phyloP scores from a whole-genome alignment of 495 filamentous ascomycete species.

The Tuber brumale region DNA sequence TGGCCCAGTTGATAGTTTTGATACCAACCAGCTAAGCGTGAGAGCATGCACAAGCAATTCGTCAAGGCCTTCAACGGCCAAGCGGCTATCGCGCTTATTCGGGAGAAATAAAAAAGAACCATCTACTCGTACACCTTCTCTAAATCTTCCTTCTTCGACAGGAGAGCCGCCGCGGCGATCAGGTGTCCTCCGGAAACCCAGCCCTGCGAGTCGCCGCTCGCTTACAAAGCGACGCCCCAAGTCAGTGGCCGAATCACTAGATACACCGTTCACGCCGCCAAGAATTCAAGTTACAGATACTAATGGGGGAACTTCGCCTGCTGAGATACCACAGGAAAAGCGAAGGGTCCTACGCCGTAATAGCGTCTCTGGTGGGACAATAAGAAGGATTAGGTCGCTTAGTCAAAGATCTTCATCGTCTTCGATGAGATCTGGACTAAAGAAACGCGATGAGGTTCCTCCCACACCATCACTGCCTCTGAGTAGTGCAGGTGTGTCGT shows the following conservation, averaged over 20 bases:
- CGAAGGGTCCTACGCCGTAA: slow-evolving; percentile 22
- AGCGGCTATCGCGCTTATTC: slow-evolving; percentile 15
- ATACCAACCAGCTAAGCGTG: slow-evolving; percentile 8
- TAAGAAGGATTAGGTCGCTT: slow-evolving; percentile 12
- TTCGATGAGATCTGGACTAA: neutral
- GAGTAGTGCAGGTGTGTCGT: neutral
- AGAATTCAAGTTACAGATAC: slow-evolving; percentile 39
- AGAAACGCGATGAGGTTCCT: neutral
- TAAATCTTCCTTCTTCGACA: neutral
- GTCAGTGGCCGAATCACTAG: neutral
- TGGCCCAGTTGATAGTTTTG: slow-evolving; percentile 24
- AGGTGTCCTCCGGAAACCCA: neutral
- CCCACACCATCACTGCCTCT: neutral
- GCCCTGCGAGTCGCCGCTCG: neutral
- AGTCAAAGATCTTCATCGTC: slow-evolving; percentile 2
- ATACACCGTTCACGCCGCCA: slow-evolving; percentile 13
- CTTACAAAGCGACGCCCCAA: neutral
- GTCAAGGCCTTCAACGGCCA: slow-evolving; percentile 22
- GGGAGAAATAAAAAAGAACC: neutral
- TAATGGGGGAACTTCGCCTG: slow-evolving; percentile 17
- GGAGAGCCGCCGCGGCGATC: neutral
- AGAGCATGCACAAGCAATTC: neutral
- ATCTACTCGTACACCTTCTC: neutral
- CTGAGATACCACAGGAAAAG: slow-evolving; percentile 19
- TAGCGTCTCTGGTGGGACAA: slow-evolving; percentile 34